Evolutionary conservation across 352 stramenopile genomes (phyloP), one percentile per base, ranked within the genome.

Genomic region (Elongisporangium senticosum): DNA sequence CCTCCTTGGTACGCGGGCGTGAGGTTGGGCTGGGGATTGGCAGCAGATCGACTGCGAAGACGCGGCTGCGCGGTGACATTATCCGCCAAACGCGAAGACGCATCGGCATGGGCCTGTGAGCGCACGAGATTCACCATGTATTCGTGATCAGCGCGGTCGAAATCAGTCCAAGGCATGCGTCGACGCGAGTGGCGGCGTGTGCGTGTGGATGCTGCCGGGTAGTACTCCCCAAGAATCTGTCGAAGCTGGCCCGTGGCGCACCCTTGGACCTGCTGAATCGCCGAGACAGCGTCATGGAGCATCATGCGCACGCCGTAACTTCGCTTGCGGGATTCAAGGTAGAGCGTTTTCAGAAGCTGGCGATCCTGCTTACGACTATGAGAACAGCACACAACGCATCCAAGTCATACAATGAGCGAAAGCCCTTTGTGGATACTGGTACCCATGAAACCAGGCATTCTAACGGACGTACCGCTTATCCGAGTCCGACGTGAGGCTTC

Each of bases 131-230:
- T 58, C 23, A 79, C 71, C 33, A 83, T 70, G 53, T 83, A 83
- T 47, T 65, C 60, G 56, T 73, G 65, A 50, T 86, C 72, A 26
- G 72, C 72, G 19, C 73, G 63, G 21, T 83, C 68, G 33, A 81
- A 67, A 37, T 68, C 76, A 20, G 64, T 84, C 72, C 76, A 84
- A 24, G 52, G 59, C 40, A 48, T 37, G 39, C 61, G 65, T 4
- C 52, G 21, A 22, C 52, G 52, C 53, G 21, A 57, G 61, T 40
- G 61, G 68, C 49, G 66, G 56, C 43, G 71, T 73, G 3, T 55
- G 52, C 11, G 53, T 61, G 20, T 49, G 63, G 67, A 13, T 21
- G 51, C 47, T 11, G 69, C 71, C 17, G 56, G 63, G 50, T 67
- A 69, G 10, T 67, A 63, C n/a, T 39, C 28, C 10, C 28, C 28